phyloP scores from a whole-genome alignment of 148 eudicot species.

The Rhododendron vialii region DNA sequence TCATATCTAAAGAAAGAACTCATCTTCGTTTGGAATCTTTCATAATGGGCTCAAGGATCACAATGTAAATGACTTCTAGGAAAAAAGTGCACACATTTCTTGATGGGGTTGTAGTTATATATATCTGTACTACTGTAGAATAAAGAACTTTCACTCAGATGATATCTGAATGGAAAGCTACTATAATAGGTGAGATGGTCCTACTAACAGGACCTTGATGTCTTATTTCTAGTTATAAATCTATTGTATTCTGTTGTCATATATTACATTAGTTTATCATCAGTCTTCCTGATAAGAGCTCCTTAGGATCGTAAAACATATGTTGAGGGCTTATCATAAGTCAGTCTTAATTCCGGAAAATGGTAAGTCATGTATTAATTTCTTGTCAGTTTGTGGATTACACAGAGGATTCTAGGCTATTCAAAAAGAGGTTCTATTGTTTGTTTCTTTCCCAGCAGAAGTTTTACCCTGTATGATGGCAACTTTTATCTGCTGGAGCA shows the following conservation, averaged over 20 bases:
- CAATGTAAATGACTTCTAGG: not conserved
- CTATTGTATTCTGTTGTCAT: not conserved
- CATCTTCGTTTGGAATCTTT: not conserved
- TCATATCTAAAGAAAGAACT: not conserved
- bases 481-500: not conserved
- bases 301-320: no score
- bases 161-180: not conserved
- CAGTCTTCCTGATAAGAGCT: no score
- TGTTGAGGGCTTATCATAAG: not conserved
- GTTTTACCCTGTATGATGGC: not conserved
- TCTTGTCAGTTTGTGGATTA: not conserved
- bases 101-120: not conserved
- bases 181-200: not conserved
- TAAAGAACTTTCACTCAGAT: not conserved
- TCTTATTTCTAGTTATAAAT: not conserved
- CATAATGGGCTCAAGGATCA: not conserved
- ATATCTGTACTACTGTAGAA: not conserved
- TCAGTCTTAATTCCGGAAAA: not conserved
- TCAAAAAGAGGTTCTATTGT: not conserved
- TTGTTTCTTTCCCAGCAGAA: no score
- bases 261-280: no score
- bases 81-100: not conserved
- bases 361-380: not conserved
- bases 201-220: not conserved
- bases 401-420: not conserved